phyloP scores from a whole-genome alignment of 768 basidiomycete species.

The Glaciozyma antarctica region DNA sequence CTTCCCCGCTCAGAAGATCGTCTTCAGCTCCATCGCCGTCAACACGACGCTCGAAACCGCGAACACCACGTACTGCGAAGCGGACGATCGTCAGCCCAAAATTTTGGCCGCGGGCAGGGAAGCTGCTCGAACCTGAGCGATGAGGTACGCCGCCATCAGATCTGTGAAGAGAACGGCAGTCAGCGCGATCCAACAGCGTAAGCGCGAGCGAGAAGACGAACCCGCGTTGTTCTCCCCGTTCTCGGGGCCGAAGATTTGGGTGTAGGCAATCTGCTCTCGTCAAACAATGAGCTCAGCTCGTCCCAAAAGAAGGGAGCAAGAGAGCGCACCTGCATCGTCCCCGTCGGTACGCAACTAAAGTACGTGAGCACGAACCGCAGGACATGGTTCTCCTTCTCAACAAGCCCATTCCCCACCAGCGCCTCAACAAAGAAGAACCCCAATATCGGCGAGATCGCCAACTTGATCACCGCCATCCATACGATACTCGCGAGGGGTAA shows the following conservation, averaged over 20 bases:
- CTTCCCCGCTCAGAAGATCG: slow-evolving; percentile 38
- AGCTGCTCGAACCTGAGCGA: slow-evolving; percentile 42
- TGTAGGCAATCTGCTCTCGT: slow-evolving; percentile 45
- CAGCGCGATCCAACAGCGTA: background rate
- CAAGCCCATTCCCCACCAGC: slow-evolving; percentile 46
- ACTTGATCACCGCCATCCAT: slow-evolving; percentile 49
- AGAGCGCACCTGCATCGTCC: slow-evolving; percentile 42
- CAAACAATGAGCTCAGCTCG: too few relatives aligned
- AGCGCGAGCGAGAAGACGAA: background rate
- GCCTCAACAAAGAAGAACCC: slow-evolving; percentile 53
- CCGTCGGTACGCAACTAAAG: slow-evolving; percentile 54
- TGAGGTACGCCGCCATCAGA: background rate
- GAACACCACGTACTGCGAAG: slow-evolving; percentile 50
- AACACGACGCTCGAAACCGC: slow-evolving; percentile 41
- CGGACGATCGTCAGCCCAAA: background rate
- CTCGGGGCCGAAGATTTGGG: slow-evolving; percentile 15
- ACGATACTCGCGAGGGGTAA: slow-evolving; percentile 51
- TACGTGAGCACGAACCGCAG: slow-evolving; percentile 51
- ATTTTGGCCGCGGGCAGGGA: slow-evolving; percentile 50
- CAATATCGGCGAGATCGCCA: slow-evolving; percentile 53
- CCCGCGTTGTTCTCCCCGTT: slow-evolving; percentile 11
- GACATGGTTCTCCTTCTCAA: slow-evolving; percentile 50
- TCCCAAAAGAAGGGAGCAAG: background rate
- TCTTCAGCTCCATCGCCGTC: slow-evolving; percentile 41
- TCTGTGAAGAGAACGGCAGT: background rate